Conservation (phyloP, 768 basidiomycete species). For the Pleurotus platypus region DNA sequence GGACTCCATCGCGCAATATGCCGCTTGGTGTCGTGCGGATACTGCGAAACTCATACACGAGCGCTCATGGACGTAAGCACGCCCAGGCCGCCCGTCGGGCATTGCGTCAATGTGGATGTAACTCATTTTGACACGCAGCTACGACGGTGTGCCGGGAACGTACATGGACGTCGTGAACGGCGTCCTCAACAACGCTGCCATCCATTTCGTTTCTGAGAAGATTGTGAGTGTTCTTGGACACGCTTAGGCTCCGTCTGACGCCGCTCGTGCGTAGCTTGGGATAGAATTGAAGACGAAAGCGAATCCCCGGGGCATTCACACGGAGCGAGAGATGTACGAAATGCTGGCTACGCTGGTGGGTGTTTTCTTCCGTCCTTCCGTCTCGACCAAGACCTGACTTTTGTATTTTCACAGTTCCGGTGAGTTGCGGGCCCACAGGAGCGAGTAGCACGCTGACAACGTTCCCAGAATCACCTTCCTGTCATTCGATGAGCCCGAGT, state of each 20-base stretch:
- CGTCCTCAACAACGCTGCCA: slow-evolving; percentile 40
- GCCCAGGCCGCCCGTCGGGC: not conserved
- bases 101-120: too few species aligned
- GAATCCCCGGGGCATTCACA: slow-evolving; percentile 39
- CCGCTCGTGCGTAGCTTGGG: slow-evolving; percentile 28
- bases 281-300: slow-evolving; percentile 43
- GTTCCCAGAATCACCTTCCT: slow-evolving; percentile 21
- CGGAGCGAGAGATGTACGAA: slow-evolving; percentile 43
- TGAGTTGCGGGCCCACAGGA: not conserved
- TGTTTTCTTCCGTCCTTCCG: not conserved
- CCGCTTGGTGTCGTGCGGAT: slow-evolving; percentile 24
- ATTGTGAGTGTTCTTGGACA: slow-evolving; percentile 21
- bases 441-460: not conserved
- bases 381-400: not conserved
- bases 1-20: slow-evolving; percentile 24
- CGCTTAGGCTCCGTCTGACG: not conserved
- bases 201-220: slow-evolving; percentile 36
- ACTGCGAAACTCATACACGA: slow-evolving; percentile 26
- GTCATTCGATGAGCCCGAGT: slow-evolving; percentile 26
- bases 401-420: slow-evolving; percentile 11
- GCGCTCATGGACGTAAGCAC: slow-evolving; percentile 10
- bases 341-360: slow-evolving; percentile 34
- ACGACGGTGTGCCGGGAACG: slow-evolving; percentile 27
- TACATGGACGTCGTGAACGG: slow-evolving; percentile 46
- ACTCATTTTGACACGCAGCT: slow-evolving; percentile 10